Conservation (phyloP, 371 early-diverging fungal species). For the Mucor saturninus region DNA sequence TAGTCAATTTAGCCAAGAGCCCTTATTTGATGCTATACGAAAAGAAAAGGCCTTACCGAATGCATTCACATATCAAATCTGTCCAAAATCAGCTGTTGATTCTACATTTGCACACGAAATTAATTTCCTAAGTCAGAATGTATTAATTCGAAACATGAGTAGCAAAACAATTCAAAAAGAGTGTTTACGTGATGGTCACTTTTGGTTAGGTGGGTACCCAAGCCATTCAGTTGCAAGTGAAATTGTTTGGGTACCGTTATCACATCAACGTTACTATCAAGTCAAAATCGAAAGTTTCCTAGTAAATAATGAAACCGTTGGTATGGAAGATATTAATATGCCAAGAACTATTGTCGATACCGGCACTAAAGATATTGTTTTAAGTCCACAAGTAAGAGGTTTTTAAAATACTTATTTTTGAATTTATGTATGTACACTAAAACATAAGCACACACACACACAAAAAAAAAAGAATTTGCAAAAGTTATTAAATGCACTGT, state of each 20-base stretch:
- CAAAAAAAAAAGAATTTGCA: slow-evolving; percentile 7
- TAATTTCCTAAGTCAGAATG: slow-evolving; percentile 6
- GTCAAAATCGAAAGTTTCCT: slow-evolving; percentile 9
- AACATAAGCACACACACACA: not conserved
- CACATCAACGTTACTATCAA: slow-evolving; percentile 15
- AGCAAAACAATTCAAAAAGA: not conserved
- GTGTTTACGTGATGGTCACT: slow-evolving; percentile 11
- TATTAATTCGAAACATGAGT: not conserved
- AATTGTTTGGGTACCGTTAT: slow-evolving; percentile 15
- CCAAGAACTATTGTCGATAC: slow-evolving; percentile 19
- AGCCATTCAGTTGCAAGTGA: slow-evolving; percentile 19
- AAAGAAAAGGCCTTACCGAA: slow-evolving; percentile 11
- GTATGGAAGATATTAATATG: slow-evolving; percentile 12
- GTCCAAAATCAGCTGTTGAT: slow-evolving; percentile 19
- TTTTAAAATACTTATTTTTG: no score
- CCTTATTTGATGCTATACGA: slow-evolving; percentile 12
- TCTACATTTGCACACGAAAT: slow-evolving; percentile 8
- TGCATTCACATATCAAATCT: slow-evolving; percentile 16
- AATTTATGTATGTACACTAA: no score
- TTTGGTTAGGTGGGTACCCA: slow-evolving; percentile 19
- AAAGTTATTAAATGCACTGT: slow-evolving; percentile 16
- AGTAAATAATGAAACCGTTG: slow-evolving; percentile 9
- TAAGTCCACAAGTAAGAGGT: slow-evolving; percentile 7
- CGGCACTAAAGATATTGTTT: slow-evolving; percentile 13
- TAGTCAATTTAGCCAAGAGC: not conserved